These are phyloP conservation scores for Phytophthora ohioensis DNA, from an alignment of 352 stramenopile genomes.

Conservation along the genomic window DNA sequence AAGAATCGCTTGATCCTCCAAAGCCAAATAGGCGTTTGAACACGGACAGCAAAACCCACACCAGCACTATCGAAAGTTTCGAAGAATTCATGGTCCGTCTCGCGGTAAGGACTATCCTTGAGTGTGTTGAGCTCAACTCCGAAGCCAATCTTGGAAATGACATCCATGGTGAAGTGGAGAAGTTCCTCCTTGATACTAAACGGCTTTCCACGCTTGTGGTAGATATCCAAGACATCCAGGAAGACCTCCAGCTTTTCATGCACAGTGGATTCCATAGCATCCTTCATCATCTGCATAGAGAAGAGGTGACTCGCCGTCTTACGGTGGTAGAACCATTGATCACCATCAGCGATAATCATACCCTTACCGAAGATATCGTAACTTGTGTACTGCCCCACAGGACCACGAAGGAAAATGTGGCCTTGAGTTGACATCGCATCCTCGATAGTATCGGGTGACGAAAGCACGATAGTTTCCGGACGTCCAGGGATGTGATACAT, in stretches of 20 bases:
- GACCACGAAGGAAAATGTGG: conserved; percentile 68
- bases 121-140: conserved; percentile 55
- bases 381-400: conserved; percentile 40
- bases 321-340: conserved; percentile 64
- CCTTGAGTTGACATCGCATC: conserved; percentile 65
- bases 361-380: conserved; percentile 67
- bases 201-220: conserved; percentile 20
- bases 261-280: conserved; percentile 51
- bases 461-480: conserved; percentile 48
- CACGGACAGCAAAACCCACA: conserved; percentile 34
- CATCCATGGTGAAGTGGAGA: conserved; percentile 62
- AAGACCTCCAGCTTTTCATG: conserved; percentile 41
- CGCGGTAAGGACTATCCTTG: conserved; percentile 24
- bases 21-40: conserved; percentile 42
- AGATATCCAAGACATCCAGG: conserved; percentile 27
- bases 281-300: conserved; percentile 56
- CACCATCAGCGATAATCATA: conserved; percentile 41
- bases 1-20: conserved; percentile 47
- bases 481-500: conserved; percentile 43
- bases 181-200: conserved; percentile 58
- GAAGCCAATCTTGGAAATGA: conserved; percentile 69
- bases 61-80: conserved; percentile 50
- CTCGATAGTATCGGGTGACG: conserved; percentile 41
- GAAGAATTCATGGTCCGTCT: conserved; percentile 52
- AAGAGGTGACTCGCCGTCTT: conserved; percentile 89